Evolutionary conservation across 345 rosid species (phyloP).

Genomic region (Syzygium grande): DNA sequence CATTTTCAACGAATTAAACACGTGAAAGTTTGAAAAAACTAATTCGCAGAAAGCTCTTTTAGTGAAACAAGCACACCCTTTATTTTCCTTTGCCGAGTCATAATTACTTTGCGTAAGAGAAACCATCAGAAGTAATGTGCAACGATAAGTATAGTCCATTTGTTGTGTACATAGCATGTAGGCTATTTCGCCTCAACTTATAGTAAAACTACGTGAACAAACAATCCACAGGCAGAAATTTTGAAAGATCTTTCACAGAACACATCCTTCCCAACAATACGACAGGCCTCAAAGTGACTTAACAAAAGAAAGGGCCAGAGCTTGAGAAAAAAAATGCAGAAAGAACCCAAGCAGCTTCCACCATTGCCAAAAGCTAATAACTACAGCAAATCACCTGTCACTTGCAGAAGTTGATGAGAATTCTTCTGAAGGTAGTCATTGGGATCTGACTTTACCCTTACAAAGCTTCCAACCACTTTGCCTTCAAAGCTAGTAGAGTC

Average conservation of each 20-base stretch:
- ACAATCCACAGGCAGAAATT: not conserved
- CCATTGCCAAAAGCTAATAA: not conserved
- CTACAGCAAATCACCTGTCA: slow-evolving; percentile 39
- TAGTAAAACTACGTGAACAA: not conserved
- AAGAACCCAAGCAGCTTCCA: not conserved
- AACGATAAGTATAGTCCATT: not conserved
- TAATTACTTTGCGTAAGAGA: not conserved
- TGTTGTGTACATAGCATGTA: not conserved
- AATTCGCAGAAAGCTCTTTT: not conserved
- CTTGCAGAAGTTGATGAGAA: slow-evolving; percentile 60
- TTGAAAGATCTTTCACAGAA: not conserved
- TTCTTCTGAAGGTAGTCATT: slow-evolving; percentile 59
- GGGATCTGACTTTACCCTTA: slow-evolving; percentile 69
- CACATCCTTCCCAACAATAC: not conserved
- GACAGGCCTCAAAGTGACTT: not conserved
- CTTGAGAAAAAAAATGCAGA: not conserved
- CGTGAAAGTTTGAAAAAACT: not conserved
- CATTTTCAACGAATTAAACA: not conserved
- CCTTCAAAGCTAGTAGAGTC: slow-evolving; percentile 36
- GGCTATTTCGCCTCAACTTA: not conserved
- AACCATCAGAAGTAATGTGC: not conserved
- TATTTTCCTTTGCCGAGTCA: not conserved
- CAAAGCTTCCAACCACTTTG: slow-evolving; percentile 61
- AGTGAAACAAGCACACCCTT: not conserved
- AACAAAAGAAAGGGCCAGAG: not conserved